Evolutionary conservation across 306 rosid species (phyloP).

Genomic region (Cucurbita ficifolia): DNA sequence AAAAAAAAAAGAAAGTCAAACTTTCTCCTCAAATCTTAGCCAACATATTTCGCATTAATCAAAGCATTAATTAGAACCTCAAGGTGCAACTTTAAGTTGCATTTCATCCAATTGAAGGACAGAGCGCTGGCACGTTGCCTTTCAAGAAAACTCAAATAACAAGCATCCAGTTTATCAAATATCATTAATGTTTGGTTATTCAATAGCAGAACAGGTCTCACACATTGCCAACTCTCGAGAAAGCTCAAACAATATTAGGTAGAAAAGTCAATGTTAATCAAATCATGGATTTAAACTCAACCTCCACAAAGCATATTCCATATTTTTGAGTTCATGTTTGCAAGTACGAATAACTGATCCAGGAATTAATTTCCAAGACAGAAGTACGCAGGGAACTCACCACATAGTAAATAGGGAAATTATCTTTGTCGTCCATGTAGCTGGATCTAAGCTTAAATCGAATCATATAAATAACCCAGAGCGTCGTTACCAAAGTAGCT

Average conservation of each 20-base stretch:
- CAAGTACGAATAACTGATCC: background rate
- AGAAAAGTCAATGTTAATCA: background rate
- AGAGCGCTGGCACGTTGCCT: background rate
- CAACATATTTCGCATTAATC: background rate
- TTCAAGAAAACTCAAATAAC: background rate
- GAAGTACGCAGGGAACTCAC: conserved; percentile 18
- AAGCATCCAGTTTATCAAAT: background rate
- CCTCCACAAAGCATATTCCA: background rate
- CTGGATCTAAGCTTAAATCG: conserved; percentile 48
- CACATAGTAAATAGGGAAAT: conserved; percentile 49
- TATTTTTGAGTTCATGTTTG: background rate
- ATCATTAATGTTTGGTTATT: background rate
- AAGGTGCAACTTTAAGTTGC: background rate
- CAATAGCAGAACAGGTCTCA: background rate
- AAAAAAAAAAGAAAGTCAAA: background rate
- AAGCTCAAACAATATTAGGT: background rate
- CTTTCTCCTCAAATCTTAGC: background rate
- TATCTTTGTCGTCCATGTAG: conserved; percentile 61
- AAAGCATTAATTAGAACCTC: background rate
- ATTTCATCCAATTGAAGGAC: background rate
- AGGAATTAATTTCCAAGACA: background rate
- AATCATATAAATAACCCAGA: conserved; percentile 68
- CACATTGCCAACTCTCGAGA: background rate
- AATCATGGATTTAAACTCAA: background rate
- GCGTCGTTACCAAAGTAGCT: conserved; percentile 54